phyloP scores from a whole-genome alignment of 1,284 basidiomycete species.

The Leccinum subrobustum region DNA sequence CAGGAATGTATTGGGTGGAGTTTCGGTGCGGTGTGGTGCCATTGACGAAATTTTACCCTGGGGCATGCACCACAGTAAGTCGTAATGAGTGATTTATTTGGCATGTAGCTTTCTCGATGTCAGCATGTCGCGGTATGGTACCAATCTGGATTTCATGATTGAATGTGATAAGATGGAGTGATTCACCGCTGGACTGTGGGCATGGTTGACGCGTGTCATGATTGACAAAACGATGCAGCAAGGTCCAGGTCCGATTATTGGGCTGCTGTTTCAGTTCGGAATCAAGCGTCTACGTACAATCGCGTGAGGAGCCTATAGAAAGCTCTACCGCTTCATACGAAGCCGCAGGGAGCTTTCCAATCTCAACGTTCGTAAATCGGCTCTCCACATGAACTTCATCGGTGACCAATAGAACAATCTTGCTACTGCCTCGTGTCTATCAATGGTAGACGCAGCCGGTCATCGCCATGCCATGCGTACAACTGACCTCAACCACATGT shows the following conservation, averaged over 20 bases:
- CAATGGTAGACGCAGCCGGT: slow-evolving; percentile 13
- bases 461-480: slow-evolving; percentile 26
- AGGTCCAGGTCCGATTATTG: background rate
- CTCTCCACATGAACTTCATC: background rate
- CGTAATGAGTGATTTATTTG: slow-evolving; percentile 1
- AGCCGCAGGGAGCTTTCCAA: slow-evolving; percentile 23
- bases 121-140: slow-evolving; percentile 3
- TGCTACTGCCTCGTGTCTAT: slow-evolving; percentile 27
- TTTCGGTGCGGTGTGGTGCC: slow-evolving; percentile 7
- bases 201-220: slow-evolving; percentile 25
- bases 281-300: slow-evolving; percentile 21
- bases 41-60: background rate
- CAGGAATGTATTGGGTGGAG: slow-evolving; percentile 12
- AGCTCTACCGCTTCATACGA: slow-evolving; percentile 4
- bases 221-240: slow-evolving; percentile 6
- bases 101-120: slow-evolving; percentile 18
- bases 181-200: background rate
- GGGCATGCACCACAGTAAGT: background rate
- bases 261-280: background rate
- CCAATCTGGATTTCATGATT: slow-evolving; percentile 24
- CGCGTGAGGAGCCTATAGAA: background rate
- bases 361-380: slow-evolving; percentile 4
- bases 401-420: slow-evolving; percentile 2
- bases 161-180: slow-evolving; percentile 25
- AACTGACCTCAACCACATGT: slow-evolving; percentile 33